These are phyloP conservation scores for Hanseniaspora lachancei DNA, from an alignment of 805 yeast genomes.

Conservation along the genomic window DNA sequence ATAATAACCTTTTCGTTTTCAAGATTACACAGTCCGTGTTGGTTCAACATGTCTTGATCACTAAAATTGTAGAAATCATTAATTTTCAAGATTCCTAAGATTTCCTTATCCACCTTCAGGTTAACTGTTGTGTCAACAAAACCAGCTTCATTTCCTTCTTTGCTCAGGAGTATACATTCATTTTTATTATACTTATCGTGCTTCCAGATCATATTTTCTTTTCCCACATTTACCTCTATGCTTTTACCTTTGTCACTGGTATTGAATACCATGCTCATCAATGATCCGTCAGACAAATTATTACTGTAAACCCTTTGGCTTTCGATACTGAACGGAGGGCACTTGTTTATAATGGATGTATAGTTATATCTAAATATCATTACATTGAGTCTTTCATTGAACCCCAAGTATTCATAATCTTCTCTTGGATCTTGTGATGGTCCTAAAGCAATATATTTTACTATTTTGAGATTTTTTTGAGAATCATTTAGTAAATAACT, in stretches of 20 bases:
- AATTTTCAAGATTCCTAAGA: not conserved
- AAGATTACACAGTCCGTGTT: not conserved
- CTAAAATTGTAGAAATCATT: not conserved
- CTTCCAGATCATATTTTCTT: not conserved
- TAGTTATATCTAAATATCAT: not conserved
- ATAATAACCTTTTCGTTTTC: not conserved
- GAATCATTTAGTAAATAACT: not conserved
- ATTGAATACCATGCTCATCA: not conserved
- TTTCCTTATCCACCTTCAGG: not conserved
- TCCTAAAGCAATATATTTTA: constrained; percentile 1
- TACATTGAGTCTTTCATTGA: not conserved
- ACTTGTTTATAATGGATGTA: not conserved
- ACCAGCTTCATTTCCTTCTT: not conserved
- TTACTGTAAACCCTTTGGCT: not conserved
- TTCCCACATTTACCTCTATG: not conserved
- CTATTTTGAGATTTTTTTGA: not conserved
- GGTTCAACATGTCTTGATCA: not conserved
- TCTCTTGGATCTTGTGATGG: not conserved
- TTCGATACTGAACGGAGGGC: not conserved
- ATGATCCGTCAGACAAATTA: not conserved
- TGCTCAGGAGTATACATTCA: not conserved
- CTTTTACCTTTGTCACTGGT: not conserved
- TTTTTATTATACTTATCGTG: not conserved
- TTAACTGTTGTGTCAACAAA: not conserved
- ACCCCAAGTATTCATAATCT: not conserved